A percentile compares a stretch with the other conserved stretches of the same genome.
phyloP scores from a whole-genome alignment of 129 eudicot genomes.

The Flaveria sonorensis region DNA sequence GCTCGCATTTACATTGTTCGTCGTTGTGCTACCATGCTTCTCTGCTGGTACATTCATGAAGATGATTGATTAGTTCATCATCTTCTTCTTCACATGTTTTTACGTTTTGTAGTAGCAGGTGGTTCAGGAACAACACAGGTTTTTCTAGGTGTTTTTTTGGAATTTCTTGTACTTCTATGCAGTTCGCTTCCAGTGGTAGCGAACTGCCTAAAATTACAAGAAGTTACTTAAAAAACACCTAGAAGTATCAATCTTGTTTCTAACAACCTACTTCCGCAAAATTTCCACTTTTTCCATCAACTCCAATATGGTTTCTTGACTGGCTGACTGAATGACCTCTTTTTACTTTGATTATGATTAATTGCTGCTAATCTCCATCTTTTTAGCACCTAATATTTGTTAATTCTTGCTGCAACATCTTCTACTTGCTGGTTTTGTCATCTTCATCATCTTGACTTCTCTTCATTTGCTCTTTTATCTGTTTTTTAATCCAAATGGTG shows the following conservation, averaged over 20 bases:
- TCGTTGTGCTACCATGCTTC: conserved; percentile 93
- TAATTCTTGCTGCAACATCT: conserved; percentile 10
- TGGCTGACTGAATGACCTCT: background rate
- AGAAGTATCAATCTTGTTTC: too few species aligned
- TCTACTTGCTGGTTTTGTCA: conserved; percentile 20
- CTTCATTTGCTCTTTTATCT: conserved; percentile 13
- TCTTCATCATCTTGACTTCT: conserved; percentile 19
- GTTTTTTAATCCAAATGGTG: conserved; percentile 22
- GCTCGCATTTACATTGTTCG: conserved; percentile 83
- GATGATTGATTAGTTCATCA: conserved; percentile 39
- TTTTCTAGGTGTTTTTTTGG: too few species aligned
- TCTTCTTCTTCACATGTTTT: background rate
- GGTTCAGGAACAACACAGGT: too few species aligned
- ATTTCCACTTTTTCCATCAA: conserved; percentile 1
- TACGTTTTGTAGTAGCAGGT: too few species aligned
- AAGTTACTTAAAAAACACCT: too few species aligned
- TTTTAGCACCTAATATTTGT: conserved; percentile 11
- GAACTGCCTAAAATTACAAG: too few species aligned
- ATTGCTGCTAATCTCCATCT: conserved; percentile 17
- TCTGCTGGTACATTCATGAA: conserved; percentile 86
- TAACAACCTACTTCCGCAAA: too few species aligned
- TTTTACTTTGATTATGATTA: background rate
- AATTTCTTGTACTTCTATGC: too few species aligned
- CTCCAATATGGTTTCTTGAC: background rate
- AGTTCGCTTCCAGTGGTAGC: too few species aligned